A percentile compares a stretch with the other conserved stretches of the same genome.
Evolutionary conservation across 345 rosid species (phyloP).

Genomic region (Psidium friedrichsthalianum): DNA sequence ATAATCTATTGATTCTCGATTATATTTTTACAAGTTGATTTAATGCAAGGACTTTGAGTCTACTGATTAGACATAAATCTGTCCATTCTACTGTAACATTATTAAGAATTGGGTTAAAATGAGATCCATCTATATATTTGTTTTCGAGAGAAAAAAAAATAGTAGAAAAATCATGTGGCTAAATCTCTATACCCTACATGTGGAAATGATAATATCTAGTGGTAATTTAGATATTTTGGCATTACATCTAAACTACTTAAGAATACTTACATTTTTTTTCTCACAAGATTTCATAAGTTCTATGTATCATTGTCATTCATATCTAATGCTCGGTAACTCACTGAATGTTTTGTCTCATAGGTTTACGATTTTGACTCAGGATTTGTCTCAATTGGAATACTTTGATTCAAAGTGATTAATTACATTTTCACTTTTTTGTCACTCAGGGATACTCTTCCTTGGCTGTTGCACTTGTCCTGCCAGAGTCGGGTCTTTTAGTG

Average conservation of each 20-base stretch:
- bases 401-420: background rate
- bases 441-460: slow-evolving; percentile 78
- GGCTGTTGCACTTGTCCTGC: slow-evolving; percentile 76
- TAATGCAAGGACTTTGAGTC: background rate
- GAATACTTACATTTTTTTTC: background rate
- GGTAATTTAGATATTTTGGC: background rate
- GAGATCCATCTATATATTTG: background rate
- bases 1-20: background rate
- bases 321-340: background rate
- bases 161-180: background rate
- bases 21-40: background rate
- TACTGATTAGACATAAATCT: background rate
- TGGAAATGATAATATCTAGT: background rate
- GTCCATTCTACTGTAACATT: background rate
- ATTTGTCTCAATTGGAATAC: background rate
- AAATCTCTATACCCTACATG: background rate
- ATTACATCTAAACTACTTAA: background rate
- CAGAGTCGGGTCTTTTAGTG: slow-evolving; percentile 71
- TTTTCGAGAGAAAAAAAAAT: background rate
- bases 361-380: background rate
- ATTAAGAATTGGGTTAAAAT: background rate
- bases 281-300: background rate
- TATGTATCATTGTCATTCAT: background rate
- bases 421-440: background rate
- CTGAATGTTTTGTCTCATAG: background rate